Evolutionary conservation across 495 filamentous ascomycete species (phyloP), one percentile per base, ranked within the genome.

Genomic region (Daldinia grandis): DNA sequence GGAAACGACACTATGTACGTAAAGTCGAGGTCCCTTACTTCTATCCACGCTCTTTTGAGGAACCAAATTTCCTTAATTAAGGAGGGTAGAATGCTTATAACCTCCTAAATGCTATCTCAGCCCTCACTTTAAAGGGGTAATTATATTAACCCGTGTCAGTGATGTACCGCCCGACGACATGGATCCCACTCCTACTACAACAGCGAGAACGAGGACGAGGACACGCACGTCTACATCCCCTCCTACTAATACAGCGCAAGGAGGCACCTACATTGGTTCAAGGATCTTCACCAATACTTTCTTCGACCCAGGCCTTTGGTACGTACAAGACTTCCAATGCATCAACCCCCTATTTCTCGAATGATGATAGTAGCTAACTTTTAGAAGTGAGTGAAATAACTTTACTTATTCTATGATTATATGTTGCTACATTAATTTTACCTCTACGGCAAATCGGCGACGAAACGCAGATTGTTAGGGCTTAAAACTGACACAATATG

Each of bases 181-280:
- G 27, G 27, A 33, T 28, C 24, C 28, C 9, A 42, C 42, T 58
- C 53, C 12, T 58, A 71, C 60, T 68, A 69, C 30, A 1, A 33
- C 30, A 33, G n/a, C n/a, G n/a, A 33, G 8, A 33, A n/a, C n/a
- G n/a, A 33, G 8, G 30, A 33, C 30, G 9, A 31, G 40, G 51
- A 69, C n/a, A 42, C 58, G 28, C 25, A 69, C 31, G 4, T 42
- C 64, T 42, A 58, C 56, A 10, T 51, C 47, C 14, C n/a, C n/a
- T 42, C 40, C 40, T 19, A 55, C 28, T 21, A 19, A 31, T 24
- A 56, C 28, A 5, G 53, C 28, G 7, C 28, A 57, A 40, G 49
- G 50, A 17, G 69, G 73, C 30, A 83, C 81, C 30, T 85, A 79
- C 68, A 78, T 85, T 44, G 78, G 83, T 37, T 69, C 72, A 21